phyloP scores from a whole-genome alignment of 2,329 filamentous ascomycete genomes.

The Aspergillus bombycis region DNA sequence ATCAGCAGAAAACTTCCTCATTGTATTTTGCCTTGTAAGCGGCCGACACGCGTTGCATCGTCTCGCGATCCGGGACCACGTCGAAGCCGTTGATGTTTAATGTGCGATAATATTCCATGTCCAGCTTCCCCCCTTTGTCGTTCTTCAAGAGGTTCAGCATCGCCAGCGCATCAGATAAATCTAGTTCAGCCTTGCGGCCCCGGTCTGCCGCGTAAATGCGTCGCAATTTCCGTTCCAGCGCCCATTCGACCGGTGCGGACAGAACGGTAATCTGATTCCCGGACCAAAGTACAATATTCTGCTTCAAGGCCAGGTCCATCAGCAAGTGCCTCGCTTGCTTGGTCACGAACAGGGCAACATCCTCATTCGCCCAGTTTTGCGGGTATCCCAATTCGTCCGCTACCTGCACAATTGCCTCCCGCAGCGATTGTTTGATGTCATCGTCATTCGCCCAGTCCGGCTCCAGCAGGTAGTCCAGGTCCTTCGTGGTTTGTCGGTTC shows the following conservation, averaged over 20 bases:
- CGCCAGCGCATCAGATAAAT: conserved; percentile 34
- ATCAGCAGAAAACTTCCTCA: conserved; percentile 28
- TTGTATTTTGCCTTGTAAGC: conserved; percentile 31
- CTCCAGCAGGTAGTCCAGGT: conserved; percentile 16
- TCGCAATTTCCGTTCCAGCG: conserved; percentile 38
- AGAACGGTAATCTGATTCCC: conserved; percentile 33
- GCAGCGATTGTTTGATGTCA: conserved; percentile 13
- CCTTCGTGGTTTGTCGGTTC: conserved; percentile 12
- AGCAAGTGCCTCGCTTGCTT: conserved; percentile 10
- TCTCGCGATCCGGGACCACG: conserved; percentile 29
- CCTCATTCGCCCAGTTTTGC: conserved; percentile 16
- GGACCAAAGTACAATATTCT: conserved; percentile 35
- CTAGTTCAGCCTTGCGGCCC: conserved; percentile 28
- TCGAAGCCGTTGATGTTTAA: conserved; percentile 35
- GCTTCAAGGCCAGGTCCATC: conserved; percentile 20
- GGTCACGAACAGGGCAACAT: conserved; percentile 15
- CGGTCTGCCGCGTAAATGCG: conserved; percentile 29
- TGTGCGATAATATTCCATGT: conserved; percentile 30
- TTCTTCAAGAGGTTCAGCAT: conserved; percentile 31
- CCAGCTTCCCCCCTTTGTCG: conserved; percentile 25
- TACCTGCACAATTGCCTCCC: conserved; percentile 11
- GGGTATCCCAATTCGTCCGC: conserved; percentile 5
- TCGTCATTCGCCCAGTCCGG: conserved; percentile 13
- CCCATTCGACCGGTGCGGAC: conserved; percentile 40
- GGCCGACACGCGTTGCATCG: conserved; percentile 33